A percentile compares a stretch with the other conserved stretches of the same genome.
These are phyloP conservation scores for Lactarius sanguifluus DNA, from an alignment of 768 basidiomycete species.

Conservation along the genomic window DNA sequence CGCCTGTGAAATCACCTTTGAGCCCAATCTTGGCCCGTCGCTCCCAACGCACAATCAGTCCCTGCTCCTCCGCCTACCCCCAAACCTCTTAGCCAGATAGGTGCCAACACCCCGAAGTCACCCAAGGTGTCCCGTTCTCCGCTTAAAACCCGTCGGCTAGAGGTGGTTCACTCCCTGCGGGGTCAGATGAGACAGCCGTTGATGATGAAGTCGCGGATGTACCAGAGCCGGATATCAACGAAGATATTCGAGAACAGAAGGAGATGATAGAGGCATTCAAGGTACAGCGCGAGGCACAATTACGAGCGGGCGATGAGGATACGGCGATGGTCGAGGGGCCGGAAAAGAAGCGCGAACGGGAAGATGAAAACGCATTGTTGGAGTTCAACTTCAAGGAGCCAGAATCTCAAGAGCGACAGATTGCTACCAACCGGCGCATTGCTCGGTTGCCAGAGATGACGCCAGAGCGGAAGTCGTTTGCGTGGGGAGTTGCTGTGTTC, in stretches of 20 bases:
- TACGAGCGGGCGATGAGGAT: conserved; percentile 29
- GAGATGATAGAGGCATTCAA: conserved; percentile 73
- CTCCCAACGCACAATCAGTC: conserved; percentile 45
- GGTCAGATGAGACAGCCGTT: conserved; percentile 63
- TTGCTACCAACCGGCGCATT: conserved; percentile 65
- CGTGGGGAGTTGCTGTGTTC: conserved; percentile 85
- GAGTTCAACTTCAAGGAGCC: conserved; percentile 70
- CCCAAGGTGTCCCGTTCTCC: conserved; percentile 40
- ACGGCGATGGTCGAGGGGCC: conserved; percentile 26
- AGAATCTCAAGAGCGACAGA: conserved; percentile 52
- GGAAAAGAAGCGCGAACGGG: conserved; percentile 50
- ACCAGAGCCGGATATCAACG: conserved; percentile 59
- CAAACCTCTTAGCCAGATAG: conserved; percentile 37
- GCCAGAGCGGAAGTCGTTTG: conserved; percentile 70
- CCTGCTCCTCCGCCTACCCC: conserved; percentile 40
- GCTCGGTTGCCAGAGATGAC: conserved; percentile 50
- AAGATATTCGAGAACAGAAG: conserved; percentile 77
- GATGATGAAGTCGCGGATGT: conserved; percentile 56
- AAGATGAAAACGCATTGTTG: conserved; percentile 52
- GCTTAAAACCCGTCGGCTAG: conserved; percentile 38
- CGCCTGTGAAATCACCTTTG: conserved; percentile 26
- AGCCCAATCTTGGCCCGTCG: conserved; percentile 39
- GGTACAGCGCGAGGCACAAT: conserved; percentile 51
- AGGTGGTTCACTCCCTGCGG: conserved; percentile 47
- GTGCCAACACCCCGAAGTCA: conserved; percentile 38